Evolutionary conservation across 2,329 filamentous ascomycete species (phyloP).

Genomic region (Sarocladium kiliense): DNA sequence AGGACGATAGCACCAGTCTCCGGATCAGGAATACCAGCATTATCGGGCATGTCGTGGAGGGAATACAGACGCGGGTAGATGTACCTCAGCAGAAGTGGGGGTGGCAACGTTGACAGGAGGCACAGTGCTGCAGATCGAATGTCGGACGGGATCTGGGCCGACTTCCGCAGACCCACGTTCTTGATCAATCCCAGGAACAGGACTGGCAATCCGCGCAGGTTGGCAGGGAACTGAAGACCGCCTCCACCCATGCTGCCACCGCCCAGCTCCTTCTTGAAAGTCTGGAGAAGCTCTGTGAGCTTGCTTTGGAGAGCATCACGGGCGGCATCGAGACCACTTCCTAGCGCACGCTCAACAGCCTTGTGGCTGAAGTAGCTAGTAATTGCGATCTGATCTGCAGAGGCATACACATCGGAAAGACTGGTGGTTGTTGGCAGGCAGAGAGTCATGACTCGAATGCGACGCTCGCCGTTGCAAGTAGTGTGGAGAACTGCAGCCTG

Average conservation of each 20-base stretch:
- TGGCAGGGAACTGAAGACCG: conserved; percentile 89
- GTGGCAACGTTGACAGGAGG: conserved; percentile 85
- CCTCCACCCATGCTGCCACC: conserved; percentile 87
- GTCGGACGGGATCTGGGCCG: conserved; percentile 88
- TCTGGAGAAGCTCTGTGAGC: conserved; percentile 85
- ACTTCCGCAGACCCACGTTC: conserved; percentile 89
- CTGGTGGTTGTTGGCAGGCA: conserved; percentile 89
- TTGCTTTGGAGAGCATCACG: conserved; percentile 88
- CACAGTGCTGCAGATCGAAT: conserved; percentile 89
- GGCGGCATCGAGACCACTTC: conserved; percentile 82
- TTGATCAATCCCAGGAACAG: conserved; percentile 94
- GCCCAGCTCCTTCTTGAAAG: conserved; percentile 93
- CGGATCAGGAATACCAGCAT: conserved; percentile 77
- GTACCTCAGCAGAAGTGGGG: conserved; percentile 87
- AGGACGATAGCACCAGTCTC: conserved; percentile 85
- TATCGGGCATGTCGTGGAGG: conserved; percentile 93
- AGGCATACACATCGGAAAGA: conserved; percentile 87
- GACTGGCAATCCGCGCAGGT: conserved; percentile 80
- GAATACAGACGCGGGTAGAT: conserved; percentile 84
- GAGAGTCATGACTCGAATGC: conserved; percentile 90
- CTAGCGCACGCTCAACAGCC: conserved; percentile 84
- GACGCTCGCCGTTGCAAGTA: conserved; percentile 92
- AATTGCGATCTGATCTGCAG: conserved; percentile 89
- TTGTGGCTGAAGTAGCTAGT: conserved; percentile 96
- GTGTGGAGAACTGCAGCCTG: conserved; percentile 95